phyloP scores from a whole-genome alignment of 257 asterid species.

The Pogostemon cablin region DNA sequence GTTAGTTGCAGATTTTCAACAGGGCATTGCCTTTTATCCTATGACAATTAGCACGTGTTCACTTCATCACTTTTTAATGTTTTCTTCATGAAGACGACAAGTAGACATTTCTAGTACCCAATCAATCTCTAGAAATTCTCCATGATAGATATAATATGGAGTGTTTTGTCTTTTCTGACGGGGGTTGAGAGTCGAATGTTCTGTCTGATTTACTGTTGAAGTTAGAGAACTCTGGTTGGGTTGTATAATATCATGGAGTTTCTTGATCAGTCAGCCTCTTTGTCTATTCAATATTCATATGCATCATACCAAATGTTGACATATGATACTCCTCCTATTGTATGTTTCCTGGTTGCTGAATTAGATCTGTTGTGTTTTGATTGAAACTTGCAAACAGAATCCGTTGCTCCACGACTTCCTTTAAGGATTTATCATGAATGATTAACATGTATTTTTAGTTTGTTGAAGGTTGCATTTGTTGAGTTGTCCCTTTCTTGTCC shows the following conservation, averaged over 20 bases:
- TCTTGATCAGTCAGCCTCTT: slow-evolving; percentile 3
- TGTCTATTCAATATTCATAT: neutral
- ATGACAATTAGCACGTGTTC: neutral
- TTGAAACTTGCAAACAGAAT: neutral
- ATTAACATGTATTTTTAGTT: neutral
- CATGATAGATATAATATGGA: neutral
- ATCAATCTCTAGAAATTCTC: too few relatives aligned
- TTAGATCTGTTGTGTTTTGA: neutral
- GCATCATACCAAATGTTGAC: neutral
- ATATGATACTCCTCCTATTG: neutral
- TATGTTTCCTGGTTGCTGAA: neutral
- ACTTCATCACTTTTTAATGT: neutral
- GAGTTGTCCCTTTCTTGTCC: slow-evolving; percentile 1
- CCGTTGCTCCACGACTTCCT: neutral
- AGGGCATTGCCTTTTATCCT: neutral
- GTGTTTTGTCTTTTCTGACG: neutral
- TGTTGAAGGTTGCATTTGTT: neutral
- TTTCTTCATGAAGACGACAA: neutral
- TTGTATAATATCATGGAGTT: neutral
- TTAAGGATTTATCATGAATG: neutral
- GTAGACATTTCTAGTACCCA: neutral
- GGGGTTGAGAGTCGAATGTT: neutral
- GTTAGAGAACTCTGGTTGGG: neutral
- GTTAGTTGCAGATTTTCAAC: neutral
- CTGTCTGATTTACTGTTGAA: too few relatives aligned